Evolutionary conservation across 192 early-diverging fungal species (phyloP).

Genomic region (Endogone sp.): DNA sequence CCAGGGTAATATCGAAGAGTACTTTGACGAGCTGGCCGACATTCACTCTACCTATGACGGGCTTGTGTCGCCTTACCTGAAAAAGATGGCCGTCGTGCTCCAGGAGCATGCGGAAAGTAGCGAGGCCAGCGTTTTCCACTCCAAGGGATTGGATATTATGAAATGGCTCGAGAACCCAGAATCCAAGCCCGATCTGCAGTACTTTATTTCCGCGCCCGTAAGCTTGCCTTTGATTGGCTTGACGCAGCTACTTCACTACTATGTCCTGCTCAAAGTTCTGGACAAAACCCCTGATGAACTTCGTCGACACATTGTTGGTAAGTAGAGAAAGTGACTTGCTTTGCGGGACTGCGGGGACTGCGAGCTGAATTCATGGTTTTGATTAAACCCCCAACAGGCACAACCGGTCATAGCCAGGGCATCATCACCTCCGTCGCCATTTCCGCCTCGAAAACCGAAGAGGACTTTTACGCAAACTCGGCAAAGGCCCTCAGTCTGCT

Average conservation of each 20-base stretch:
- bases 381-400: slow-evolving; percentile 27
- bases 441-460: slow-evolving; percentile 69
- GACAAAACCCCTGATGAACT: slow-evolving; percentile 54
- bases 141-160: slow-evolving; percentile 82
- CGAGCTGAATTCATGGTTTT: neutral
- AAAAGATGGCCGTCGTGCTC: slow-evolving; percentile 67
- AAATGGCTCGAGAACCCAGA: slow-evolving; percentile 78
- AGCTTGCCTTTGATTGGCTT: slow-evolving; percentile 87
- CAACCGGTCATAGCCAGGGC: slow-evolving; percentile 91
- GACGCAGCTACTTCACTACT: slow-evolving; percentile 87
- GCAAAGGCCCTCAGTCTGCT: slow-evolving; percentile 77
- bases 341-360: neutral
- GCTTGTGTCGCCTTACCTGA: slow-evolving; percentile 69
- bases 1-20: slow-evolving; percentile 92
- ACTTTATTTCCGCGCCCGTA: slow-evolving; percentile 74
- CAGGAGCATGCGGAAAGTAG: slow-evolving; percentile 56
- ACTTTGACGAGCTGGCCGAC: slow-evolving; percentile 86
- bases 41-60: slow-evolving; percentile 79
- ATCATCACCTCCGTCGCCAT: slow-evolving; percentile 83
- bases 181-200: slow-evolving; percentile 73
- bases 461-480: slow-evolving; percentile 72
- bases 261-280: slow-evolving; percentile 73
- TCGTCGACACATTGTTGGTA: slow-evolving; percentile 53
- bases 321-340: slow-evolving; percentile 1
- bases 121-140: slow-evolving; percentile 62